Percentiles rank a stretch among this genome's conserved stretches.
These are phyloP conservation scores for Knoxdaviesia capensis DNA, from an alignment of 2,329 filamentous ascomycete species.

Conservation along the genomic window DNA sequence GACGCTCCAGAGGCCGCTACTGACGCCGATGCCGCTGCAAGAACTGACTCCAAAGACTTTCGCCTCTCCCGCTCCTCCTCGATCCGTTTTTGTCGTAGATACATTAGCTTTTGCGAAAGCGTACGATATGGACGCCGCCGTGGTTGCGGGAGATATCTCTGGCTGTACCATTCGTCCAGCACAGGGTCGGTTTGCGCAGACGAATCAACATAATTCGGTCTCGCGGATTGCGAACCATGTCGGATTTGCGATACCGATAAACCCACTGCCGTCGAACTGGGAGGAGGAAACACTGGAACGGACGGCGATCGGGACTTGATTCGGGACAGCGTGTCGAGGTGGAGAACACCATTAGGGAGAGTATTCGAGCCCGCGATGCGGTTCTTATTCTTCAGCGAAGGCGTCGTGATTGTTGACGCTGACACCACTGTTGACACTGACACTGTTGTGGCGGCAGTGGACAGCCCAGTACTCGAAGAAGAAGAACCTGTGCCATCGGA, in stretches of 20 bases:
- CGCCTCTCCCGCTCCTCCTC: too few species aligned
- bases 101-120: too few species aligned
- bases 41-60: too few species aligned
- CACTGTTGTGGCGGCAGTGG: neutral
- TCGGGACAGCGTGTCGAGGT: conserved; percentile 32
- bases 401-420: neutral
- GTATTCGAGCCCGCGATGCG: neutral
- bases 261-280: too few species aligned
- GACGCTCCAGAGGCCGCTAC: too few species aligned
- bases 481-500: too few species aligned
- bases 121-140: too few species aligned
- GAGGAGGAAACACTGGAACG: conserved; percentile 9
- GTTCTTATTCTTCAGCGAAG: neutral
- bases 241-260: too few species aligned
- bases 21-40: too few species aligned
- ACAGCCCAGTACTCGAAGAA: too few species aligned
- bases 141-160: conserved; percentile 1
- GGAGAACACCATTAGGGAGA: conserved; percentile 16
- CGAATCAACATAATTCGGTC: conserved; percentile 24
- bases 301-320: conserved; percentile 32
- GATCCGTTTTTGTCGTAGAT: too few species aligned
- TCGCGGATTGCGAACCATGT: too few species aligned
- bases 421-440: neutral
- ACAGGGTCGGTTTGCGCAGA: conserved; percentile 34
- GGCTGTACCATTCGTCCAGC: conserved; percentile 30